These are phyloP conservation scores for Fusarium pininemorale DNA, from an alignment of 2,329 filamentous ascomycete genomes.

Conservation along the genomic window DNA sequence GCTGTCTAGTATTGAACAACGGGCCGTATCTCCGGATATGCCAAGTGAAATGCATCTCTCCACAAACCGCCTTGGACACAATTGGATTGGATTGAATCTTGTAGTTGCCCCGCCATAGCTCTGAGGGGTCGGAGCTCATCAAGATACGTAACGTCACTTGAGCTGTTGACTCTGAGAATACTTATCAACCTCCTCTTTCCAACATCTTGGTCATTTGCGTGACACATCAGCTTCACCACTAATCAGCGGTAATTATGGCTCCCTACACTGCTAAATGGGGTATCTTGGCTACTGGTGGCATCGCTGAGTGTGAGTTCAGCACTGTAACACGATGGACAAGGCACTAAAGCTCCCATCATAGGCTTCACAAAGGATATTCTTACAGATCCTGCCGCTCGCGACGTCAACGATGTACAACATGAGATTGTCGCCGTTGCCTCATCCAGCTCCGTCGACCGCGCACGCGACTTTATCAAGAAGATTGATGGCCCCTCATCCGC, in stretches of 20 bases:
- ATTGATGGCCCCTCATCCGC: constrained; percentile 74
- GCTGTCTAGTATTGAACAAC: neutral
- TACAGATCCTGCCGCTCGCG: constrained; percentile 74
- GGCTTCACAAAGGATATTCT: constrained; percentile 82
- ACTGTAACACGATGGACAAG: neutral
- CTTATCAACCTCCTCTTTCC: neutral
- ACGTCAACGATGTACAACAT: constrained; percentile 77
- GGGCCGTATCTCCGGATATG: constrained; percentile 5
- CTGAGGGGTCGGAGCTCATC: constrained; percentile 20
- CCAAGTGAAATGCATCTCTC: constrained; percentile 23
- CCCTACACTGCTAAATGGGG: constrained; percentile 66
- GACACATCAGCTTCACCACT: neutral
- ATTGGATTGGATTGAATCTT: constrained; percentile 11
- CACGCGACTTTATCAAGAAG: constrained; percentile 76
- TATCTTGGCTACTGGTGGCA: constrained; percentile 68
- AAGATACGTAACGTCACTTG: constrained; percentile 23
- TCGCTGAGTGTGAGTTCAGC: constrained; percentile 61
- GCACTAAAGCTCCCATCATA: constrained; percentile 38
- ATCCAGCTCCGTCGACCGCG: constrained; percentile 75
- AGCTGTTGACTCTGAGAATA: neutral
- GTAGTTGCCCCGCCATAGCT: constrained; percentile 24
- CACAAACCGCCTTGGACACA: neutral
- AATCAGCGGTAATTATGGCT: constrained; percentile 48
- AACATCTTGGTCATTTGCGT: neutral
- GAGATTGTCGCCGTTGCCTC: constrained; percentile 82